A percentile compares a stretch with the other conserved stretches of the same genome.
phyloP scores from a whole-genome alignment of 208 protist species.

The Acanthamoeba sp. region DNA sequence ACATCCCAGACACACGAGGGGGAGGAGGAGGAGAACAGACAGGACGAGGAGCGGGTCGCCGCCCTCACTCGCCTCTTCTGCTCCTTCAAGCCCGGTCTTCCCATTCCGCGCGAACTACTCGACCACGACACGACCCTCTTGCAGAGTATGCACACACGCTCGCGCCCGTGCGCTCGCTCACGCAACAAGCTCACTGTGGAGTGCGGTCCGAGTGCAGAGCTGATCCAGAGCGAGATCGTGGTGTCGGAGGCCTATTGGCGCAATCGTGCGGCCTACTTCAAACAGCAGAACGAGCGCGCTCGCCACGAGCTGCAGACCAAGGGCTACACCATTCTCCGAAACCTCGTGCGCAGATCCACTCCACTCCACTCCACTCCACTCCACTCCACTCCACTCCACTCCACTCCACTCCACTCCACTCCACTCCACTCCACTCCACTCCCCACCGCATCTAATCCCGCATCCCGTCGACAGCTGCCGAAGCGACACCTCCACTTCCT shows the following conservation, averaged over 20 bases:
- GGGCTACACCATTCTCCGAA: conserved; percentile 8
- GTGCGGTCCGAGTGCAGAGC: background rate
- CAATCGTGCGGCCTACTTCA: conserved; percentile 16
- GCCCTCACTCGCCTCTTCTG: background rate
- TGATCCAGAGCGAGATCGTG: conserved; percentile 53
- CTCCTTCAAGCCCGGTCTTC: background rate
- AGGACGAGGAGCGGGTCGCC: background rate
- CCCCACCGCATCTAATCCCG: background rate
- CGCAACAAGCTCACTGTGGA: background rate
- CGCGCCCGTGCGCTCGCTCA: background rate
- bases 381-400: background rate
- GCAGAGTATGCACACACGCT: background rate
- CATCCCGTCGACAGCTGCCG: background rate
- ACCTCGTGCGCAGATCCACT: background rate
- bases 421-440: background rate
- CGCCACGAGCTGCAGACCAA: background rate
- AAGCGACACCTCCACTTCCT: conserved; percentile 40
- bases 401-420: background rate
- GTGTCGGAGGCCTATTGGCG: conserved; percentile 29
- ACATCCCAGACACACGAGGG: too few species aligned
- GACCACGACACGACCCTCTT: background rate
- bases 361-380: background rate
- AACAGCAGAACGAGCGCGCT: conserved; percentile 13
- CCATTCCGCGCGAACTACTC: background rate
- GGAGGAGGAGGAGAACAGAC: background rate